These are phyloP conservation scores for Paxillus ammoniavirescens DNA, from an alignment of 768 basidiomycete species.

Conservation along the genomic window DNA sequence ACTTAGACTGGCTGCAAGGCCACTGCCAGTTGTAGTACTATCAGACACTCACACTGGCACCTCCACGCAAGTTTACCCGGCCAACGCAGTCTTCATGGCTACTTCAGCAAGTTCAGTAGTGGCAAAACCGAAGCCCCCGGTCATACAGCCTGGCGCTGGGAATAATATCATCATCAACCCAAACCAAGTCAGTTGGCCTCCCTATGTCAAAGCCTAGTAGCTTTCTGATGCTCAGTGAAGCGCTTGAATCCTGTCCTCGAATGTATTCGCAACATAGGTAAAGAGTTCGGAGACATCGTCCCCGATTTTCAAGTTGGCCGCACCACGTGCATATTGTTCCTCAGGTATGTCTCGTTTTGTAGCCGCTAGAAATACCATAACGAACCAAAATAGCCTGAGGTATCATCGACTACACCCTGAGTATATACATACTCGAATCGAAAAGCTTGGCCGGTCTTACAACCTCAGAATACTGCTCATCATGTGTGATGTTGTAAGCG, in stretches of 20 bases:
- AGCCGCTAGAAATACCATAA: neutral
- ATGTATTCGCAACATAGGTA: constrained; percentile 82
- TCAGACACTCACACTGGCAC: too few species aligned
- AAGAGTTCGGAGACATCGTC: constrained; percentile 92
- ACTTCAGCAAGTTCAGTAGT: neutral
- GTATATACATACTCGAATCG: constrained; percentile 90
- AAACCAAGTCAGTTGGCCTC: constrained; percentile 44
- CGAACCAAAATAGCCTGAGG: constrained; percentile 55
- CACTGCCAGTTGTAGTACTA: too few species aligned
- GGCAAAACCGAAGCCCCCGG: constrained; percentile 41
- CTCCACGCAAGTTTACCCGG: too few species aligned
- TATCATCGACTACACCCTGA: constrained; percentile 98
- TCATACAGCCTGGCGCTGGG: constrained; percentile 61
- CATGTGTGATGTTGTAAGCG: constrained; percentile 85
- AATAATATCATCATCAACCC: constrained; percentile 66
- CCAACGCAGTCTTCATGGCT: constrained; percentile 2
- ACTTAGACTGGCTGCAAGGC: too few species aligned
- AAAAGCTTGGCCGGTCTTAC: constrained; percentile 79
- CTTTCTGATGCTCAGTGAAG: constrained; percentile 36
- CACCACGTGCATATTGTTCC: constrained; percentile 88
- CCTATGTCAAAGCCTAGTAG: neutral
- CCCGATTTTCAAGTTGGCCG: constrained; percentile 95
- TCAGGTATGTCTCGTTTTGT: constrained; percentile 55
- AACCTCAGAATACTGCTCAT: constrained; percentile 83
- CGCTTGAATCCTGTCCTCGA: constrained; percentile 88